A percentile compares a stretch with the other conserved stretches of the same genome.
These are phyloP conservation scores for Hericium alpestre DNA, from an alignment of 768 basidiomycete genomes.

Conservation along the genomic window DNA sequence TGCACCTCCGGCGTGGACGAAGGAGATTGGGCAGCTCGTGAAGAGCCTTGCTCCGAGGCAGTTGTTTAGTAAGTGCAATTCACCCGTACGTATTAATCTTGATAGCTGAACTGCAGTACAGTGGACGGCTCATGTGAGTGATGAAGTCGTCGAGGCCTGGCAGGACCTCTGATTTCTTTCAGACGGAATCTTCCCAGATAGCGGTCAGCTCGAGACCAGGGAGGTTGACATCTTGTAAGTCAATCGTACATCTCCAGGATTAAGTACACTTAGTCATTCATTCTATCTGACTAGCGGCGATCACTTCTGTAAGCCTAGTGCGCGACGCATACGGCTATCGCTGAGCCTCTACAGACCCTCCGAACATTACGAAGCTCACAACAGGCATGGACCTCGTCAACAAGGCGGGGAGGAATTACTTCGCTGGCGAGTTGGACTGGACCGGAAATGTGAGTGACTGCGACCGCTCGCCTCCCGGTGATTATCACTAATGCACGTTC, in stretches of 20 bases:
- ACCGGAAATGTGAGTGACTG: constrained; percentile 3
- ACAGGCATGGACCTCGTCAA: constrained; percentile 8
- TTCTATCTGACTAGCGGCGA: not conserved
- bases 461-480: not conserved
- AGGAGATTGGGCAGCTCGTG: constrained; percentile 13
- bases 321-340: not conserved
- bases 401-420: constrained; percentile 11
- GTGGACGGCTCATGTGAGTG: not conserved
- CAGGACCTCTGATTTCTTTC: not conserved
- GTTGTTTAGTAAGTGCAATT: constrained; percentile 11
- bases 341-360: constrained; percentile 6
- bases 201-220: not conserved
- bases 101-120: not conserved
- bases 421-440: constrained; percentile 22
- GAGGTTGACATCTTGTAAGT: not conserved
- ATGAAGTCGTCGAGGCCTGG: not conserved
- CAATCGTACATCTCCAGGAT: not conserved
- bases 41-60: constrained; percentile 19
- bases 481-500: not conserved
- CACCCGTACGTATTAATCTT: not conserved
- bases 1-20: constrained; percentile 18
- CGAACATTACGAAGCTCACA: constrained; percentile 13
- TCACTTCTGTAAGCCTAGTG: not conserved
- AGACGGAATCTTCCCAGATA: not conserved
- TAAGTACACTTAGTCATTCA: not conserved